Base-by-base conservation (phyloP, 768 basidiomycete genomes). In the Rickenella mellea region DNA sequence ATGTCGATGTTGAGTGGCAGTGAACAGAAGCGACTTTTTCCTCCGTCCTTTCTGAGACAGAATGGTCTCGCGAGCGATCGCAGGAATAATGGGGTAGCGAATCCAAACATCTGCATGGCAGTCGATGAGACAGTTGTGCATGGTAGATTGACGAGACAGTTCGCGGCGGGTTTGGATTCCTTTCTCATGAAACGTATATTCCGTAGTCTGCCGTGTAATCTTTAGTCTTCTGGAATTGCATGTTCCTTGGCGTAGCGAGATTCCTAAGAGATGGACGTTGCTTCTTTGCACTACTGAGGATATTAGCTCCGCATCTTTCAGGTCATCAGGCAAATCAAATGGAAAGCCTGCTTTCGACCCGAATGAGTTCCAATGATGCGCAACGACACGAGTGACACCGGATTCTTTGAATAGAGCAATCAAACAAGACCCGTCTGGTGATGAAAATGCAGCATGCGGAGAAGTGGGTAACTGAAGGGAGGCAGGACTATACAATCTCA, bases 101-200 rank as follows among this genome's bases (percentile, higher is more conserved):
- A 66, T 74, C 77, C 77, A 79, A 17, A 76, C 70, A 11, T 76
- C 74, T 0, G 65, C 55, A 40, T 74, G 67, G 41, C 74, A 77
- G 47, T 76, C 72, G 14, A 79, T 57, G 9, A 80, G 57, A 33
- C 59, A 68, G 41, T 77, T 80, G 46, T 77, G 67, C 6, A 54
- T 48, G 1, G 64, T 65, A 5, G 40, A 20, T 14, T 36, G 42
- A 14, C 41, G 38, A 25, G 39, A 41, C 6, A 54, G 47, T 21
- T 28, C 47, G 20, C 51, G 41, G n/a, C 49, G 35, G 7, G 43
- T 45, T 7, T 54, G 53, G 20, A 28, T 29, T 1, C 63, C 67
- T 27, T 63, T 70, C 43, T 70, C 67, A 42, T 63, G 64, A 60
- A 80, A 79, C 44, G 61, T 67, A 45, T 74, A 77, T 41, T 78